These are phyloP conservation scores for Ichthyophonus hoferi DNA, from an alignment of 208 protist species.

Conservation along the genomic window DNA sequence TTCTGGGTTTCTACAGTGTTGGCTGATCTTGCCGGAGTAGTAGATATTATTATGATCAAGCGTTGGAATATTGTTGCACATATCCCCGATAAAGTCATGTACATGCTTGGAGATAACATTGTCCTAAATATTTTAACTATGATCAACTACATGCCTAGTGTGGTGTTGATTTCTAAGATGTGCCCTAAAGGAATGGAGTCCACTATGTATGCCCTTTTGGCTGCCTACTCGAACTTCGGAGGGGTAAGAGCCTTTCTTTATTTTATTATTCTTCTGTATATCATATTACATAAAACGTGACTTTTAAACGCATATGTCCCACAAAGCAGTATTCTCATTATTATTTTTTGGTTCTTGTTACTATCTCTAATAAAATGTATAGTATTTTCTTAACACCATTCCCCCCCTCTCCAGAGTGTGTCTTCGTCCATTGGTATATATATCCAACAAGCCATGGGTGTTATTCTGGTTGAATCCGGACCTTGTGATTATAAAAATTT, in stretches of 20 bases:
- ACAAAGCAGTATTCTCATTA: neutral
- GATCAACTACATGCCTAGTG: constrained; percentile 68
- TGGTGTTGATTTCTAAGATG: constrained; percentile 72
- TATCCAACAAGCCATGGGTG: constrained; percentile 57
- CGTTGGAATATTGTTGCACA: constrained; percentile 47
- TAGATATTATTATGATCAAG: constrained; percentile 42
- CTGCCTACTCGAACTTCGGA: constrained; percentile 72
- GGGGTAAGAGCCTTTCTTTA: constrained; percentile 53
- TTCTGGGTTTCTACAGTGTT: constrained; percentile 39
- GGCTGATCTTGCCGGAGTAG: neutral
- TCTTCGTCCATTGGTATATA: constrained; percentile 57
- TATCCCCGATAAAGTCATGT: no score
- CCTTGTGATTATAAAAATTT: constrained; percentile 67
- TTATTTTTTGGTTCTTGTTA: neutral
- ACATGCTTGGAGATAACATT: no score
- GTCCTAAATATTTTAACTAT: no score
- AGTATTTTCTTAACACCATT: neutral
- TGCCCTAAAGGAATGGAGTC: constrained; percentile 72
- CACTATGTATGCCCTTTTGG: constrained; percentile 72
- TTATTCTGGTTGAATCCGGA: constrained; percentile 38
- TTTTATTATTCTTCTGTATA: no score
- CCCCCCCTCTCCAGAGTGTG: constrained; percentile 57
- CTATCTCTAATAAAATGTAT: neutral
- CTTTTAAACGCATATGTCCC: neutral
- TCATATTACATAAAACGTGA: no score